Evolutionary conservation across 768 basidiomycete species (phyloP).

Genomic region (Mycena galopus): DNA sequence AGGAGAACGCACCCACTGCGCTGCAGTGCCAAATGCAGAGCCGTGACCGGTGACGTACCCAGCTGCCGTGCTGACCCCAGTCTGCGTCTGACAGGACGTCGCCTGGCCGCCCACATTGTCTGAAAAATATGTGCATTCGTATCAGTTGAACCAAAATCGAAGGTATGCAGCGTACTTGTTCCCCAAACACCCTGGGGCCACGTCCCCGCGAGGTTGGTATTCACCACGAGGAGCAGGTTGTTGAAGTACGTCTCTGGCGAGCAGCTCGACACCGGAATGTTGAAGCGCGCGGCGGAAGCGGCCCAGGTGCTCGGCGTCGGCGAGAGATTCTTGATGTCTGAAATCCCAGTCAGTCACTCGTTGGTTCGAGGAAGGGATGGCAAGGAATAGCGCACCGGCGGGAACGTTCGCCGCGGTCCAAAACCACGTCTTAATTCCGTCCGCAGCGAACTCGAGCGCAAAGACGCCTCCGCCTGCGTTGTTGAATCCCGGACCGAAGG

Average conservation of each 20-base stretch:
- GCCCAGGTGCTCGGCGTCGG: conserved; percentile 8
- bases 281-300: conserved; percentile 32
- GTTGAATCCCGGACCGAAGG: conserved; percentile 59
- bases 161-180: conserved; percentile 2
- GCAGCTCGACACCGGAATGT: conserved; percentile 51
- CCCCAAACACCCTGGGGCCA: conserved; percentile 53
- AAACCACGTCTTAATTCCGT: conserved; percentile 61
- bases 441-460: conserved; percentile 52
- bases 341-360: conserved; percentile 2
- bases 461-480: conserved; percentile 59
- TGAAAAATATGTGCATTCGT: conserved; percentile 31
- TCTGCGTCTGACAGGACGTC: conserved; percentile 26
- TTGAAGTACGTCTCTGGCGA: conserved; percentile 49
- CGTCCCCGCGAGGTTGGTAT: conserved; percentile 56
- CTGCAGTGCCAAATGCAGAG: conserved; percentile 28
- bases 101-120: conserved; percentile 31
- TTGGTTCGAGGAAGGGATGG: conserved; percentile 4
- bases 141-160: background rate
- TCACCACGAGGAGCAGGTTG: conserved; percentile 52
- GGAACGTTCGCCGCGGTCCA: no score
- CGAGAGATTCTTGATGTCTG: conserved; percentile 6
- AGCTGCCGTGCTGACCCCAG: conserved; percentile 29
- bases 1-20: conserved; percentile 24
- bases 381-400: conserved; percentile 37
- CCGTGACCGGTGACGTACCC: conserved; percentile 33